A percentile compares a stretch with the other conserved stretches of the same genome.
Conservation (phyloP, 192 early-diverging fungal genomes). For the Neocallimastix lanati region DNA sequence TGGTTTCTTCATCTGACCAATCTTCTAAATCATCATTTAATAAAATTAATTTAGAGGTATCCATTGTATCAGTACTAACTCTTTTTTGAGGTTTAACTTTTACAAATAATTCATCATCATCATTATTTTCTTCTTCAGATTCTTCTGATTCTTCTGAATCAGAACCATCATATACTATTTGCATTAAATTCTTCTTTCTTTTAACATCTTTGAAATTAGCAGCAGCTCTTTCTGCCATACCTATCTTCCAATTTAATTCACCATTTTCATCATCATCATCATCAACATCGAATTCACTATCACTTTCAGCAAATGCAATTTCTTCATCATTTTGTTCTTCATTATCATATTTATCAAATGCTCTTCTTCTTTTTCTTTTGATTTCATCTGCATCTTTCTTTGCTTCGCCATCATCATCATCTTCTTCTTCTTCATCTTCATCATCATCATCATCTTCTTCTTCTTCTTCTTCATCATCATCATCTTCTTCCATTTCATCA, state of each 20-base stretch:
- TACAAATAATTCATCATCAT: slow-evolving; percentile 37
- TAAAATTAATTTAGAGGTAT: slow-evolving; percentile 50
- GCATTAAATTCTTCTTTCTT: slow-evolving; percentile 65
- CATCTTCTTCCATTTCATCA: slow-evolving; percentile 11
- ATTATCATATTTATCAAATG: neutral
- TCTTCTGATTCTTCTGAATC: slow-evolving; percentile 16
- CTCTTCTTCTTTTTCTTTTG: neutral
- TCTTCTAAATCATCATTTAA: slow-evolving; percentile 31
- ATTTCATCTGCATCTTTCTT: slow-evolving; percentile 7
- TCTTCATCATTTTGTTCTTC: neutral
- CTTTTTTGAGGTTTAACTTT: slow-evolving; percentile 19
- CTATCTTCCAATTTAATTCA: neutral
- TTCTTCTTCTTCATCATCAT: neutral
- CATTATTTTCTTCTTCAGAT: slow-evolving; percentile 16
- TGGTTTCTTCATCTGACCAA: slow-evolving; percentile 44
- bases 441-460: neutral
- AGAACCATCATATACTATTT: slow-evolving; percentile 58
- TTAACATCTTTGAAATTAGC: slow-evolving; percentile 11
- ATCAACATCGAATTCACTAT: slow-evolving; percentile 5
- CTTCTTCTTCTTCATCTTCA: too few relatives aligned
- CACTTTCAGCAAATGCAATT: neutral
- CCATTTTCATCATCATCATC: slow-evolving; percentile 12
- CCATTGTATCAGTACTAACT: slow-evolving; percentile 16
- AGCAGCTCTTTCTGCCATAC: neutral
- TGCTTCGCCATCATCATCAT: neutral